Evolutionary conservation across 345 rosid genomes (phyloP), one percentile per base, ranked within the genome.

Genomic region (Cardamine resedifolia): DNA sequence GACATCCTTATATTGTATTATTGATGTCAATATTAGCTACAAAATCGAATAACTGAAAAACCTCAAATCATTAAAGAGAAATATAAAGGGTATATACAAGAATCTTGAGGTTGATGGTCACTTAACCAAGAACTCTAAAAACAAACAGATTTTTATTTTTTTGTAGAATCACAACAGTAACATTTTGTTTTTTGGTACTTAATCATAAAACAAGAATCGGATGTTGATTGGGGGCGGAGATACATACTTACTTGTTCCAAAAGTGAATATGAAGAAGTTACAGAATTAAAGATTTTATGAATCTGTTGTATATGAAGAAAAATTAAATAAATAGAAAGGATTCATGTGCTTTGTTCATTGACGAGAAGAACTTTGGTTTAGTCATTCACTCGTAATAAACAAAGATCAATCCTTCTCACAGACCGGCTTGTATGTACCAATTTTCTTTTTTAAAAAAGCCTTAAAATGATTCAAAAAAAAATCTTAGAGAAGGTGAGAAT

Each of bases 241-340:
- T 43, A 61, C 74, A 60, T 43, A 61, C 74, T 68, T 68, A 75
- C 79, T 14, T 62, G 70, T 52, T 68, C 44, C 58, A 44, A 52
- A 66, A 44, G 69, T 20, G 27, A 50, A 39, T 34, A 23, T 51
- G 70, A 23, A 38, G 11, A 19, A 19, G 14, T 20, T 16, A 19
- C 5, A 47, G 11, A 31, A 31, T 49, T 38, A 7, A 51, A 24
- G 38, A 3, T 68, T 62, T 28, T 27, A 45, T 62, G 78, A 34
- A 62, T 69, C 43, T 62, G 7, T 23, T 47, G 23, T 14, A 36
- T 15, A 36, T 47, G 51, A 66, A 66, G 61, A 47, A 26, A 43
- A 66, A 57, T 52, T 36, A n/a, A 55, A 60, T 58, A 66, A 39
- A 28, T 39, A 39, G 47, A 59, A 39, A 43, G 55, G 19, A 7